A percentile compares a stretch with the other conserved stretches of the same genome.
phyloP scores from a whole-genome alignment of 2,329 filamentous ascomycete genomes.

The Arthrinium puccinioides region DNA sequence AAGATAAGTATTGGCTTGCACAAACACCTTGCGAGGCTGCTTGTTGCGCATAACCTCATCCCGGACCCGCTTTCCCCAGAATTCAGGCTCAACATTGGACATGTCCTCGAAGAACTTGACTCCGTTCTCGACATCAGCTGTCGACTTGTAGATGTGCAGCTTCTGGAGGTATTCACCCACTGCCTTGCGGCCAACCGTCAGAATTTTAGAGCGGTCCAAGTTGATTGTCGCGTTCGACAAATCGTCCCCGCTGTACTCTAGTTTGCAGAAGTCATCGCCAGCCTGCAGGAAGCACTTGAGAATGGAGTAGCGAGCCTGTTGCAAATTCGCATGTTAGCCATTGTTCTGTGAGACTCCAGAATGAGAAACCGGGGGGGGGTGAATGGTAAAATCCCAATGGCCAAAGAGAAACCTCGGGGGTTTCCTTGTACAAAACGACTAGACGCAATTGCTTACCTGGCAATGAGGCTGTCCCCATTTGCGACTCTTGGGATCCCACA shows the following conservation, averaged over 20 bases:
- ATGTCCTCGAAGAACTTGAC: slow-evolving; percentile 75
- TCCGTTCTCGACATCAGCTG: slow-evolving; percentile 74
- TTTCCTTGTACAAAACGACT: no score
- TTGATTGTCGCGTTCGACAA: slow-evolving; percentile 76
- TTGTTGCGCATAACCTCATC: slow-evolving; percentile 69
- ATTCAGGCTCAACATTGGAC: slow-evolving; percentile 73
- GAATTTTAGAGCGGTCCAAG: slow-evolving; percentile 79
- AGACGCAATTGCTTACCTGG: no score
- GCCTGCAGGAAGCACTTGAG: slow-evolving; percentile 76
- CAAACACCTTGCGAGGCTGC: slow-evolving; percentile 83
- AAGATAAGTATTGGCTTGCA: slow-evolving; percentile 83
- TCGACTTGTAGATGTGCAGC: slow-evolving; percentile 86
- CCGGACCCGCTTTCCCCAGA: slow-evolving; percentile 75
- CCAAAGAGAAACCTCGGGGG: no score
- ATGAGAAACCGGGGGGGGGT: no score
- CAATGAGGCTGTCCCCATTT: slow-evolving; percentile 95
- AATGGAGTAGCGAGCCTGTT: slow-evolving; percentile 84
- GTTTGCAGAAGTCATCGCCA: slow-evolving; percentile 77
- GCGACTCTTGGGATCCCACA: slow-evolving; percentile 84
- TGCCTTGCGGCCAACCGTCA: slow-evolving; percentile 71
- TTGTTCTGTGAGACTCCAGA: no score
- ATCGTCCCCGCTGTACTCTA: slow-evolving; percentile 66
- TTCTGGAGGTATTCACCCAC: slow-evolving; percentile 86
- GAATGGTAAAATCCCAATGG: no score
- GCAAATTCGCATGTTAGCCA: no score